A percentile compares a stretch with the other conserved stretches of the same genome.
Evolutionary conservation across 257 asterid species (phyloP).

Genomic region (Primulina huaijiensis): DNA sequence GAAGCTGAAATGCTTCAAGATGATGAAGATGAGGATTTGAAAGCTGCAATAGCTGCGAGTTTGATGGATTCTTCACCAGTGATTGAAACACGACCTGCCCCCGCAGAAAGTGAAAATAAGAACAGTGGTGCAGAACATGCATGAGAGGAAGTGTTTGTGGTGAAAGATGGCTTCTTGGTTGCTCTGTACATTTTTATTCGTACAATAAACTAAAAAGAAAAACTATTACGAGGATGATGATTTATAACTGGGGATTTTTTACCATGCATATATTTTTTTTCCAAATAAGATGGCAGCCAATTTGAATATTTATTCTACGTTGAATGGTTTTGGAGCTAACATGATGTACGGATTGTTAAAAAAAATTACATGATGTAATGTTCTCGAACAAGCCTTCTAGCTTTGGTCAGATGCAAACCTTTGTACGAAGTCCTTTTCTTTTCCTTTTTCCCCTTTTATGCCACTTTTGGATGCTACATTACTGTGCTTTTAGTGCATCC

Average conservation of each 20-base stretch:
- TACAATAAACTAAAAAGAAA: background rate
- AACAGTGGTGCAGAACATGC: background rate
- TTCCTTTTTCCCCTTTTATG: background rate
- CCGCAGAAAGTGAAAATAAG: slow-evolving; percentile 32
- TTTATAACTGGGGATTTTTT: background rate
- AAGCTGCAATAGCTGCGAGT: slow-evolving; percentile 96
- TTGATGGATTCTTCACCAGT: slow-evolving; percentile 58
- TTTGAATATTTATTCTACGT: no score
- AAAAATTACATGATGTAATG: background rate
- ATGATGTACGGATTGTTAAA: background rate
- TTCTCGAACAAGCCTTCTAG: background rate
- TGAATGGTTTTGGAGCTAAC: background rate
- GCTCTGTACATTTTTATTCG: background rate
- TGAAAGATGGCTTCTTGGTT: background rate
- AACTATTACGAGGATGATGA: background rate
- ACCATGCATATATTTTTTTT: background rate
- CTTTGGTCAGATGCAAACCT: background rate
- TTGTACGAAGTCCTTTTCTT: no score
- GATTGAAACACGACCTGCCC: slow-evolving; percentile 27
- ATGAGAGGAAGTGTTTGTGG: background rate
- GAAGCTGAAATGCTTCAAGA: slow-evolving; percentile 33
- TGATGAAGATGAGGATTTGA: slow-evolving; percentile 88
- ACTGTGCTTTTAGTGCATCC: background rate
- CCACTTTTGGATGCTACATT: background rate
- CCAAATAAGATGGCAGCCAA: background rate